Conservation (phyloP, 331 rosid genomes). For the Stylosanthes scabra region DNA sequence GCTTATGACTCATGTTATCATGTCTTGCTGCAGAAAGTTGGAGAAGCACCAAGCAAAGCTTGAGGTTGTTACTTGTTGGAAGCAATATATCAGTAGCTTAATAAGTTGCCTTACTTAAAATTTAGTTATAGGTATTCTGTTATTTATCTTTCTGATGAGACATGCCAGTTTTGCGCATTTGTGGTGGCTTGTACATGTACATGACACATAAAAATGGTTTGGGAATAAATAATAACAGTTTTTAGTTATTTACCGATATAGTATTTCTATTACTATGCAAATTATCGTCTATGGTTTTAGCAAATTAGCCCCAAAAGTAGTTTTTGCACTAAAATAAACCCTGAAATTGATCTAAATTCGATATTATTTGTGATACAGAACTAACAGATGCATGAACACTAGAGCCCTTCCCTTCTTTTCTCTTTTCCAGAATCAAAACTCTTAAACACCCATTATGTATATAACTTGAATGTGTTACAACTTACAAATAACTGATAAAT, state of each 20-base stretch:
- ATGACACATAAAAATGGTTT: slow-evolving; percentile 26
- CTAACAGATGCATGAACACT: too few relatives aligned
- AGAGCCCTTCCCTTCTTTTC: too few relatives aligned
- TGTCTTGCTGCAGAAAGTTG: slow-evolving; percentile 58
- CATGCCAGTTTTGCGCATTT: slow-evolving; percentile 15
- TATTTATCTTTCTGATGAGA: slow-evolving; percentile 12
- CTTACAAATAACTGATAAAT: not conserved
- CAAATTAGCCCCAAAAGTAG: not conserved
- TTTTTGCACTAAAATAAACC: too few relatives aligned
- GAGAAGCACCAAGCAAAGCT: slow-evolving; percentile 44
- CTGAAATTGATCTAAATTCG: too few relatives aligned
- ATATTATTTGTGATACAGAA: too few relatives aligned
- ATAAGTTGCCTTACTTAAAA: slow-evolving; percentile 1
- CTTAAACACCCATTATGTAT: too few relatives aligned
- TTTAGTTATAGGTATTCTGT: not conserved
- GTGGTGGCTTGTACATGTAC: slow-evolving; percentile 39
- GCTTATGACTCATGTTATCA: slow-evolving; percentile 15
- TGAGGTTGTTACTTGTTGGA: slow-evolving; percentile 1
- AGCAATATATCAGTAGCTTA: not conserved
- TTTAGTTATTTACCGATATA: not conserved
- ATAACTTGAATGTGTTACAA: too few relatives aligned
- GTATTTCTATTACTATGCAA: not conserved
- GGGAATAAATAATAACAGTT: not conserved
- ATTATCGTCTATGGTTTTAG: not conserved
- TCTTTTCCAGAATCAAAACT: too few relatives aligned